Evolutionary conservation across 129 eudicot species (phyloP).

Genomic region (Tanacetum coccineum): DNA sequence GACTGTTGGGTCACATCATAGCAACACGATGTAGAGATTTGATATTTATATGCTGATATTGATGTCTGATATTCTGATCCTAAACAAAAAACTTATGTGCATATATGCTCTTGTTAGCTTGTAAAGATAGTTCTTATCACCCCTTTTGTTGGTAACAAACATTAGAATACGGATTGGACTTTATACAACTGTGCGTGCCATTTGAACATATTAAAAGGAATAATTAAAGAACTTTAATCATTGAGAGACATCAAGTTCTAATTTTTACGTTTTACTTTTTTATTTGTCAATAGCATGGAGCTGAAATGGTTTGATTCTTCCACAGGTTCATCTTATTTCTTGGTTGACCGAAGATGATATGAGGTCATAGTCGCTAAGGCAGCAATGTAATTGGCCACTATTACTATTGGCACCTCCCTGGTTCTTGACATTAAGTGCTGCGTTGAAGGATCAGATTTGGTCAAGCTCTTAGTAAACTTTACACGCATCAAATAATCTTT

Average conservation of each 20-base stretch:
- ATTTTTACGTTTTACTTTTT: not conserved
- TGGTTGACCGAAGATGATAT: slow-evolving; percentile 11
- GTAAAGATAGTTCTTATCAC: not conserved
- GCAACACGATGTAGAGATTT: not conserved
- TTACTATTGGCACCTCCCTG: not conserved
- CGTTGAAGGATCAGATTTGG: slow-evolving; percentile 7
- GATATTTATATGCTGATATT: slow-evolving; percentile 1
- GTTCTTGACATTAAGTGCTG: not conserved
- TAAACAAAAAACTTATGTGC: not conserved
- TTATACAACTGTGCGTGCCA: not conserved
- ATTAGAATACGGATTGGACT: not conserved
- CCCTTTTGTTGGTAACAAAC: not conserved
- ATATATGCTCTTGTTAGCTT: not conserved
- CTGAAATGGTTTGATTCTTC: slow-evolving; percentile 12
- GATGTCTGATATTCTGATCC: not conserved
- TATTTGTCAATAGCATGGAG: not conserved
- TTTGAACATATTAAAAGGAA: not conserved
- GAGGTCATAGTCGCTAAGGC: not conserved
- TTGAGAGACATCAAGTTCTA: not conserved
- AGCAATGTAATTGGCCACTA: not conserved
- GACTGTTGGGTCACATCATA: not conserved
- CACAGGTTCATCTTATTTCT: slow-evolving; percentile 19
- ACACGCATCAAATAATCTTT: not conserved
- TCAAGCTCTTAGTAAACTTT: not conserved
- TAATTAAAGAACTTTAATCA: not conserved